Evolutionary conservation across 108 stramenopile genomes (phyloP).

Genomic region (Pseudonitzschia multiseries): DNA sequence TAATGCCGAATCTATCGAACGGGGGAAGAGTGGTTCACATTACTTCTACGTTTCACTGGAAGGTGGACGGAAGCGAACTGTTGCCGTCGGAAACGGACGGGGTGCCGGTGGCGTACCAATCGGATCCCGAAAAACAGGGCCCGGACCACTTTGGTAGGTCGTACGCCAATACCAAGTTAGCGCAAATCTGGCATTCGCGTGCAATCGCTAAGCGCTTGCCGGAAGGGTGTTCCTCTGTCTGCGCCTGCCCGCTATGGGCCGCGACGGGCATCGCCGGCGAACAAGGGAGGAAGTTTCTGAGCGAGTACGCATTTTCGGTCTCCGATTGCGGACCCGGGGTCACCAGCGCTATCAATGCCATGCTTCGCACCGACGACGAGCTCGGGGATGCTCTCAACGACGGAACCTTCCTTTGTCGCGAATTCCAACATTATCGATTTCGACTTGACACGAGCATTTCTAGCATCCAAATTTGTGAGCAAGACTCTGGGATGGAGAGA

Average conservation of each 20-base stretch:
- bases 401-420: constrained; percentile 24
- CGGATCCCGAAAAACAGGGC: neutral
- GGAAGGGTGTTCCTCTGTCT: neutral
- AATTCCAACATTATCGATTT: constrained; percentile 13
- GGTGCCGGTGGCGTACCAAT: neutral
- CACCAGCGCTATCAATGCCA: constrained; percentile 20
- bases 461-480: neutral
- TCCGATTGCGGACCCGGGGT: constrained; percentile 17
- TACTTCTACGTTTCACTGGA: constrained; percentile 43
- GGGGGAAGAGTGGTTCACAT: constrained; percentile 46
- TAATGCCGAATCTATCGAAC: constrained; percentile 26
- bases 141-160: constrained; percentile 10
- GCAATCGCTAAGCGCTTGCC: neutral
- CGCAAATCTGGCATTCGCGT: constrained; percentile 51
- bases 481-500: constrained; percentile 2
- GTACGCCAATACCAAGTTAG: constrained; percentile 64
- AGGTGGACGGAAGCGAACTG: constrained; percentile 43
- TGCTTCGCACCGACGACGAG: constrained; percentile 25
- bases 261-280: constrained; percentile 29
- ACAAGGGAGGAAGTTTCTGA: neutral
- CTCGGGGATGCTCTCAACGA: constrained; percentile 27
- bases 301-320: constrained; percentile 20
- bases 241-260: constrained; percentile 32
- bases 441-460: neutral
- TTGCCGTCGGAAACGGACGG: neutral